Evolutionary conservation across 1,284 basidiomycete genomes (phyloP).

Genomic region (Ustilago hordei): DNA sequence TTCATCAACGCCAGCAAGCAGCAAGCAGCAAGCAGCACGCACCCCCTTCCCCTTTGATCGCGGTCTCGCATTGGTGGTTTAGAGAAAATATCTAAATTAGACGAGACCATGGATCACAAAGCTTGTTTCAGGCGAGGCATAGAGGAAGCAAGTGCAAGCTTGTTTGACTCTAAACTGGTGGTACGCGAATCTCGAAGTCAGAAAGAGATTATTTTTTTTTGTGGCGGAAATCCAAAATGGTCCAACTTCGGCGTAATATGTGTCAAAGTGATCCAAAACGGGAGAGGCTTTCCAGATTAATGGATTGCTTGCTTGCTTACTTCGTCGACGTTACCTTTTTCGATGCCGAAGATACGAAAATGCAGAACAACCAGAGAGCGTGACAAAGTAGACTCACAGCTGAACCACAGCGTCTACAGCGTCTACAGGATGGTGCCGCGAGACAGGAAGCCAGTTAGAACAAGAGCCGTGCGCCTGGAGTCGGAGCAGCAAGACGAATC

Average conservation of each 20-base stretch:
- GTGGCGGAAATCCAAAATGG: constrained; percentile 1
- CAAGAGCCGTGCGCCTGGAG: not conserved
- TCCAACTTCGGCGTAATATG: not conserved
- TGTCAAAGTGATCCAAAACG: not conserved
- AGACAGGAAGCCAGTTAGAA: not conserved
- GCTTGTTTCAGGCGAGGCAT: not conserved
- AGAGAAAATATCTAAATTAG: not conserved
- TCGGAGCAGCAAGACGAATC: not conserved
- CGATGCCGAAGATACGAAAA: not conserved
- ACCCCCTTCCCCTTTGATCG: too few species aligned
- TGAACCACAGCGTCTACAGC: not conserved
- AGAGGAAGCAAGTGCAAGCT: not conserved
- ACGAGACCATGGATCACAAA: not conserved
- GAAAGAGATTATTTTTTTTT: not conserved
- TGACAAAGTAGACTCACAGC: constrained; percentile 1
- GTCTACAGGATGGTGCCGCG: not conserved
- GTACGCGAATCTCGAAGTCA: not conserved
- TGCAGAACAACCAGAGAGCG: not conserved
- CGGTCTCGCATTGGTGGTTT: too few species aligned
- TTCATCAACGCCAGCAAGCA: not conserved
- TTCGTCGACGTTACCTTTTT: not conserved
- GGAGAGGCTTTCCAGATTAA: constrained; percentile 1
- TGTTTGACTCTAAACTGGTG: not conserved
- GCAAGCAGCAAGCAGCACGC: too few species aligned
- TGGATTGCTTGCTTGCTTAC: not conserved